Evolutionary conservation across 2,329 filamentous ascomycete genomes (phyloP).

Genomic region (Epichloe brachyelytri): DNA sequence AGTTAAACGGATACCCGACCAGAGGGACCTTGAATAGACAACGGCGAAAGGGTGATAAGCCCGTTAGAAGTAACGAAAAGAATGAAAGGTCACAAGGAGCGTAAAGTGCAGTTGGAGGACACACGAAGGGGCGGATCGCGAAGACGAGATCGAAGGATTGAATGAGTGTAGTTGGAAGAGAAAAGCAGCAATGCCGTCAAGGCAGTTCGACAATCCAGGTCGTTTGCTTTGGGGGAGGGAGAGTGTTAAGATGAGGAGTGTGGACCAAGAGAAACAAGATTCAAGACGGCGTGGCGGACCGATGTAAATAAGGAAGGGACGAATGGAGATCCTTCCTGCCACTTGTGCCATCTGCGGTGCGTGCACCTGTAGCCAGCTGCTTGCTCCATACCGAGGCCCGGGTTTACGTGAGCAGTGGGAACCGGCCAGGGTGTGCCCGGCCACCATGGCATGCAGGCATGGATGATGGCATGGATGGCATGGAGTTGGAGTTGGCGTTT

Average conservation of each 20-base stretch:
- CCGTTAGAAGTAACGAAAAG: neutral
- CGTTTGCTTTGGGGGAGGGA: conserved; percentile 1
- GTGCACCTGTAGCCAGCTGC: neutral
- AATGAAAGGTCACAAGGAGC: conserved; percentile 2
- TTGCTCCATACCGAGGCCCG: neutral
- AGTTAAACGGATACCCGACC: neutral
- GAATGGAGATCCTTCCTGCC: neutral
- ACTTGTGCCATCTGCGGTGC: neutral
- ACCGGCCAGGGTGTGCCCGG: neutral
- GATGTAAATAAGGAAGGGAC: conserved; percentile 5
- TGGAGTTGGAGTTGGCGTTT: neutral
- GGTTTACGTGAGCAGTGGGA: neutral
- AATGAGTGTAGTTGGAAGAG: conserved; percentile 2
- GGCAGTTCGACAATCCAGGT: conserved; percentile 7
- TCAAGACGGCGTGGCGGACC: neutral
- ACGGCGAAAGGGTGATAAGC: neutral
- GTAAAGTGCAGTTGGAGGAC: conserved; percentile 7
- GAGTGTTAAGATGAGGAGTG: neutral
- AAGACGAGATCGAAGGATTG: neutral
- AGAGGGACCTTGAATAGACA: neutral
- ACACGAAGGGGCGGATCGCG: neutral
- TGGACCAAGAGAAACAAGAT: neutral
- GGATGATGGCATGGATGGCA: neutral
- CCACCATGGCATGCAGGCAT: neutral
- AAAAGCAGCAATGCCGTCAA: conserved; percentile 5